phyloP scores from a whole-genome alignment of 768 basidiomycete genomes.

The Podaxis pistillaris region DNA sequence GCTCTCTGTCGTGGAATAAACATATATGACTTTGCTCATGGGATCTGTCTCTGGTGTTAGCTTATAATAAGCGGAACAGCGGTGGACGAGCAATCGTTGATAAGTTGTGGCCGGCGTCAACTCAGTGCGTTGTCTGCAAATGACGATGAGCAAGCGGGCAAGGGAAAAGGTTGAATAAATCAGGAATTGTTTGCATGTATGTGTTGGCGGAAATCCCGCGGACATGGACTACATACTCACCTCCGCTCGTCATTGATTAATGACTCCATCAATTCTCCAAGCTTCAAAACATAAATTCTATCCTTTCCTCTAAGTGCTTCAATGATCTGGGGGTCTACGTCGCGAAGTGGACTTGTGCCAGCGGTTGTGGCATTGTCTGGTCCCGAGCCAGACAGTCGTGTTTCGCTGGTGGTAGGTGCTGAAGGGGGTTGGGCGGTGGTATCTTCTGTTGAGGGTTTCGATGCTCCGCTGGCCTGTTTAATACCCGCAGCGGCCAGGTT shows the following conservation, averaged over 20 bases:
- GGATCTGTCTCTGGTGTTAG: constrained; percentile 70
- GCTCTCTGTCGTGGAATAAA: constrained; percentile 60
- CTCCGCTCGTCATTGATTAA: constrained; percentile 68
- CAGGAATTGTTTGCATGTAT: neutral
- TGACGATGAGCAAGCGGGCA: neutral
- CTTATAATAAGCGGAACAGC: constrained; percentile 80
- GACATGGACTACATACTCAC: constrained; percentile 39
- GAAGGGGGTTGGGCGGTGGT: constrained; percentile 8
- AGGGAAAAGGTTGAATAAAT: constrained; percentile 11
- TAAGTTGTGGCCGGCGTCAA: constrained; percentile 73
- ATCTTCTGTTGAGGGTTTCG: constrained; percentile 9
- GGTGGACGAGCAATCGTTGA: constrained; percentile 82
- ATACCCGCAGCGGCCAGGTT: constrained; percentile 3
- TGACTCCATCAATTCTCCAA: constrained; percentile 83
- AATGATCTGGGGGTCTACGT: constrained; percentile 77
- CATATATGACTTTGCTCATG: constrained; percentile 58
- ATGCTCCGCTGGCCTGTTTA: neutral
- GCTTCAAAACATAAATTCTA: constrained; percentile 81
- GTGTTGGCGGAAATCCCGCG: constrained; percentile 9
- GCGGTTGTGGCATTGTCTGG: constrained; percentile 6
- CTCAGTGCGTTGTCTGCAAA: constrained; percentile 58
- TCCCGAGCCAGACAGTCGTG: neutral
- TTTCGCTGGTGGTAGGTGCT: constrained; percentile 2
- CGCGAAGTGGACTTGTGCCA: constrained; percentile 23
- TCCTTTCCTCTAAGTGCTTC: constrained; percentile 89